Percentiles rank a stretch among this genome's conserved stretches.
Conservation (phyloP, 257 asterid species). For the Craterostigma plantagineum region DNA sequence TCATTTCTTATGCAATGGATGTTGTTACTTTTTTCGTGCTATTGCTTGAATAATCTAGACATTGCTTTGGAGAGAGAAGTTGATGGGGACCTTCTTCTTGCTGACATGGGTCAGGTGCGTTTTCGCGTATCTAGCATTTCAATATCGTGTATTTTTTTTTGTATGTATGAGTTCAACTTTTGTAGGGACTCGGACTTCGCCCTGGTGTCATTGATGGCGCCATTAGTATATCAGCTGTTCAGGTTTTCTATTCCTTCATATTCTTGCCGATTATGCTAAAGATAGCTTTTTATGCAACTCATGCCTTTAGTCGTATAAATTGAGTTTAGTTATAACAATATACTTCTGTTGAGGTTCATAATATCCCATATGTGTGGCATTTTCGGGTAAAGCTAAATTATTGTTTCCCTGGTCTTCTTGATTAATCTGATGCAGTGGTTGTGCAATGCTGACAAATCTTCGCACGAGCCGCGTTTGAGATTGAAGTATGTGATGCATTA, state of each 20-base stretch:
- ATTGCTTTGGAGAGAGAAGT: constrained; percentile 83
- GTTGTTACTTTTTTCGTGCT: constrained; percentile 2
- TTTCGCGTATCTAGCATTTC: neutral
- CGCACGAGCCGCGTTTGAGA: constrained; percentile 85
- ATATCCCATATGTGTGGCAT: no score
- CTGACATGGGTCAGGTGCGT: constrained; percentile 86
- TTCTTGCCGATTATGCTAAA: no score
- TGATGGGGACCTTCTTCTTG: constrained; percentile 81
- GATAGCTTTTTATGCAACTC: no score
- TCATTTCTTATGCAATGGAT: no score
- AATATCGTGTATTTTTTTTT: no score
- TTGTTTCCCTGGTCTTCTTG: no score
- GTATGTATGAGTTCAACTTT: constrained; percentile 7
- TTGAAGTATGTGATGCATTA: constrained; percentile 45
- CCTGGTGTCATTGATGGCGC: constrained; percentile 96
- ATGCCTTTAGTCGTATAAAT: no score
- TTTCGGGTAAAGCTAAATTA: no score
- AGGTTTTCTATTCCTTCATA: constrained; percentile 23
- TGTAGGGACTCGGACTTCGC: constrained; percentile 76
- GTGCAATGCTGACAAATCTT: constrained; percentile 96
- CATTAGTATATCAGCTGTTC: constrained; percentile 92
- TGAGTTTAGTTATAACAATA: no score
- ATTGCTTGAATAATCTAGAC: constrained; percentile 21
- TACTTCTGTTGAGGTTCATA: no score
- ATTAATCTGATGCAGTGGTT: constrained; percentile 50